Evolutionary conservation across 352 stramenopile genomes (phyloP).

Genomic region (Globisporangium paroecandrum): DNA sequence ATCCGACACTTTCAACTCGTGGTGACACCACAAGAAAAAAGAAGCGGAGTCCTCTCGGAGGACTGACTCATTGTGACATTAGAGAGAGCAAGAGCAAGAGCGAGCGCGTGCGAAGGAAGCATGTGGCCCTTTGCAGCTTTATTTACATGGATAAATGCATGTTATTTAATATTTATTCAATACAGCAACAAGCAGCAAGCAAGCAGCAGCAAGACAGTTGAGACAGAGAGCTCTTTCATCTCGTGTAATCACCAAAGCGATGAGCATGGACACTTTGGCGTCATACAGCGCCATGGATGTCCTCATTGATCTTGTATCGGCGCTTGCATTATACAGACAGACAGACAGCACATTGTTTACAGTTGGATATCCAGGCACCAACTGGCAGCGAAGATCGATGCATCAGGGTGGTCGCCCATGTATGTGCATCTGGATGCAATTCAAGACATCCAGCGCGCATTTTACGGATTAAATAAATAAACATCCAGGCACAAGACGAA

Average conservation of each 20-base stretch:
- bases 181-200: background rate
- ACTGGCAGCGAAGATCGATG: background rate
- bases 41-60: background rate
- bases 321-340: background rate
- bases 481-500: background rate
- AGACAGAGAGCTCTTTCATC: background rate
- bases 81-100: background rate
- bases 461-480: background rate
- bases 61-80: conserved; percentile 1
- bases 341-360: background rate
- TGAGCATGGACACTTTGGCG: background rate
- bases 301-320: background rate
- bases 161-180: conserved; percentile 13
- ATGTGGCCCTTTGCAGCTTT: background rate
- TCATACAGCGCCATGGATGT: background rate
- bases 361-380: background rate
- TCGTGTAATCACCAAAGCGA: background rate
- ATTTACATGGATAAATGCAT: conserved; percentile 5
- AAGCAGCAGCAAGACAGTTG: background rate
- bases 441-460: background rate
- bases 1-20: background rate
- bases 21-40: background rate
- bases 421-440: too few relatives aligned
- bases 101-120: background rate
- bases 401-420: background rate